A percentile compares a stretch with the other conserved stretches of the same genome.
Evolutionary conservation across 1,284 basidiomycete genomes (phyloP).

Genomic region (Sporisorium graminicola): DNA sequence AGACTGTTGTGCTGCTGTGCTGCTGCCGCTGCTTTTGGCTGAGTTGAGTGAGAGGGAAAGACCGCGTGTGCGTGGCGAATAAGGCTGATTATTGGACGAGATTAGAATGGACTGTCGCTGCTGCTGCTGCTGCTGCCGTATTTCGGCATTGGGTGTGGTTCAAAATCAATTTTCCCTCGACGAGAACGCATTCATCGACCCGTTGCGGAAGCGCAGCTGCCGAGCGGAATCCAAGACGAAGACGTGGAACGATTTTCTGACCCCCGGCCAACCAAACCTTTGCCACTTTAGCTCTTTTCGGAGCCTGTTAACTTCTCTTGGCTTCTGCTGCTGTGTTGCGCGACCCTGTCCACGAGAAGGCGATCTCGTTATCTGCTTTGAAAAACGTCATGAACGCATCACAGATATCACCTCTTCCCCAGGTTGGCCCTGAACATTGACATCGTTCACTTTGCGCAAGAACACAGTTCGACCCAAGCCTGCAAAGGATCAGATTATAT

Average conservation of each 20-base stretch:
- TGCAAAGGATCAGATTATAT: background rate
- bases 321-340: conserved; percentile 8
- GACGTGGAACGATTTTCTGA: conserved; percentile 20
- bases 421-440: background rate
- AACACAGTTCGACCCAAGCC: too few relatives aligned
- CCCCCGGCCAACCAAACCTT: background rate
- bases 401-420: background rate
- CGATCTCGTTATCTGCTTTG: background rate
- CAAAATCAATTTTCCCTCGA: background rate
- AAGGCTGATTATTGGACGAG: background rate
- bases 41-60: background rate
- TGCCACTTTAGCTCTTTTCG: conserved; percentile 1
- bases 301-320: conserved; percentile 30
- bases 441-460: too few relatives aligned
- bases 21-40: background rate
- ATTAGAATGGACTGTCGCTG: background rate
- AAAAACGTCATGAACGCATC: background rate
- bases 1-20: too few relatives aligned
- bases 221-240: background rate
- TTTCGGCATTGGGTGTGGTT: background rate
- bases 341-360: background rate
- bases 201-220: conserved; percentile 23
- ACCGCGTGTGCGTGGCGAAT: background rate
- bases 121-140: background rate
- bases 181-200: too few relatives aligned